Base-by-base conservation (phyloP, 345 rosid species). In the Citrus inodora region DNA sequence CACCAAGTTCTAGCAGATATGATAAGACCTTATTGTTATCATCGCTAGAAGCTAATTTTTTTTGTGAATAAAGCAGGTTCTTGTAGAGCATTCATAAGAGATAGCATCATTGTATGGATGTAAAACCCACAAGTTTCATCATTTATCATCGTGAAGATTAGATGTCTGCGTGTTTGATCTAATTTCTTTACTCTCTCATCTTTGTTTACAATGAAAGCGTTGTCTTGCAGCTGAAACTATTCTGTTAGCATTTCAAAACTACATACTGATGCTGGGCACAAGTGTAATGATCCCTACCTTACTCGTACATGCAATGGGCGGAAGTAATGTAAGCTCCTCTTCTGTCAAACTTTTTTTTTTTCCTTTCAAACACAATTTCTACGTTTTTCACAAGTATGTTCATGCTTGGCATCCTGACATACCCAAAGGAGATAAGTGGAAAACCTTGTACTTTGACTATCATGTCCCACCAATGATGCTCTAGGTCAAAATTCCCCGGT, bases 291-390 rank as follows among this genome's bases (percentile, higher is more conserved):
- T 96, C 80, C 91, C 99, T 19, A 84, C 93, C 38, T 35, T 84
- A 78, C 91, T 96, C 1, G 98, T 96, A n/a, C 98, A 90, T 7
- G 88, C 81, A 66, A 96, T 96, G 99, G 99, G 99, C 9, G 99
- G 98, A 22, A 81, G 75, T 66, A 78, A 88, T 82, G 99, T 95
- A 89, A 85, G 91, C 79, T 75, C 32, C 62, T 72, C 68, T 74
- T 55, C n/a, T 70, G 21, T 42, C 61, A n/a, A 68, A 16, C 73
- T 73, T 30, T 24, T 37, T 67, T 67, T 24, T 37, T 67, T 3
- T 17, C 27, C 42, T 71, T 64, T 46, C 14, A 13, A 67, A 73
- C 75, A 40, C 80, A 28, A 37, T 61, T 71, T 70, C 33, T 19
- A 16, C 70, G 4, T 33, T 42, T 76, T 10, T 30, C 48, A 27